phyloP scores from a whole-genome alignment of 768 basidiomycete species.

The Phallus indusiatus region DNA sequence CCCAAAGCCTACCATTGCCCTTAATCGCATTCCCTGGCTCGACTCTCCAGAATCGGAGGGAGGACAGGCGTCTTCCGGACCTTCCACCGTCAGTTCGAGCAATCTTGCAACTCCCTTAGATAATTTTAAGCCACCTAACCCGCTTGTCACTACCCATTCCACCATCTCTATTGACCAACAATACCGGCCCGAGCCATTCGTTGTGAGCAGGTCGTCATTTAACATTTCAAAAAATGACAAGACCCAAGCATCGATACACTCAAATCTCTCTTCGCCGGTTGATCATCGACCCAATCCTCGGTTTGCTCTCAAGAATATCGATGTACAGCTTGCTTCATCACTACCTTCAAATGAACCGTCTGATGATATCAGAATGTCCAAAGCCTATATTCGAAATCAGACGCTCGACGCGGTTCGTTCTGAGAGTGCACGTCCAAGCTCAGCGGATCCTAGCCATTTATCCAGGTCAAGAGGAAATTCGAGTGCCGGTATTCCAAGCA shows the following conservation, averaged over 20 bases:
- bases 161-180: background rate
- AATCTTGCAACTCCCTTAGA: conserved; percentile 7
- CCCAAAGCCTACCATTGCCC: conserved; percentile 13
- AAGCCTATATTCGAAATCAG: background rate
- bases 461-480: background rate
- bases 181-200: background rate
- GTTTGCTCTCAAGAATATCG: background rate
- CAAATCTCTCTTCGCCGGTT: background rate
- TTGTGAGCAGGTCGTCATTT: background rate
- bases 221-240: background rate
- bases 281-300: background rate
- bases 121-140: background rate
- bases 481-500: background rate
- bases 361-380: background rate
- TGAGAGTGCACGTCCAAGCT: conserved; percentile 1
- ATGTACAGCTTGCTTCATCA: background rate
- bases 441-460: background rate
- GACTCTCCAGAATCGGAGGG: conserved; percentile 15
- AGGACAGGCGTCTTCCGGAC: conserved; percentile 6
- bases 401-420: background rate
- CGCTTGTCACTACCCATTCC: background rate
- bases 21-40: conserved; percentile 21
- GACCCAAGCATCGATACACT: background rate
- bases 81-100: conserved; percentile 12
- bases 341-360: background rate